These are phyloP conservation scores for Diplocarpon rosae DNA, from an alignment of 2,329 filamentous ascomycete genomes.

Conservation along the genomic window DNA sequence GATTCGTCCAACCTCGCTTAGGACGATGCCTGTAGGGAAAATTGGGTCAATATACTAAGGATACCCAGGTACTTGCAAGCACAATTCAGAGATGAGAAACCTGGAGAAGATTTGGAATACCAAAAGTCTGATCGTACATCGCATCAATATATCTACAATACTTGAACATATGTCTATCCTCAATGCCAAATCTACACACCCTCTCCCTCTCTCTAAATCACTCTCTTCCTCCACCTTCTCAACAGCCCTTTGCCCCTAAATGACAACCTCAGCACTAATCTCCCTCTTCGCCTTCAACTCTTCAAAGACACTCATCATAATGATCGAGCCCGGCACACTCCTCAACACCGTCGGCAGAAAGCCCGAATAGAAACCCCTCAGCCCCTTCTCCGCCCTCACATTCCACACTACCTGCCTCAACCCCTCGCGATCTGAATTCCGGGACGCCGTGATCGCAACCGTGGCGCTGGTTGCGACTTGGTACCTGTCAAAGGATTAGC, in stretches of 20 bases:
- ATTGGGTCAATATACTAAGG: too few species aligned
- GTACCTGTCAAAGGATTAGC: constrained; percentile 1
- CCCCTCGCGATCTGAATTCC: constrained; percentile 12
- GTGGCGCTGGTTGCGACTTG: constrained; percentile 17
- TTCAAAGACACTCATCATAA: constrained; percentile 19
- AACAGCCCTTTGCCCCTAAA: neutral
- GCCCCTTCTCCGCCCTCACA: constrained; percentile 14
- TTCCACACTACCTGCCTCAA: constrained; percentile 14
- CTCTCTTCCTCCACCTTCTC: neutral
- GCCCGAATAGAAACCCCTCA: constrained; percentile 15
- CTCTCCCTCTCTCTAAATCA: too few species aligned
- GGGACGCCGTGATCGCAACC: constrained; percentile 9
- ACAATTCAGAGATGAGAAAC: too few species aligned
- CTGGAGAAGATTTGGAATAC: too few species aligned
- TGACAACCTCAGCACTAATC: neutral
- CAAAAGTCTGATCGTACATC: too few species aligned
- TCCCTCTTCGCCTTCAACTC: constrained; percentile 14
- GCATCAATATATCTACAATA: too few species aligned
- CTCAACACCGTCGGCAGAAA: constrained; percentile 13
- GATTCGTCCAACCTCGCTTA: too few species aligned
- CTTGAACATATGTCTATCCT: neutral
- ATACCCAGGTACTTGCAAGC: too few species aligned
- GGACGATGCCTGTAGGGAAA: too few species aligned
- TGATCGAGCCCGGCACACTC: constrained; percentile 16
- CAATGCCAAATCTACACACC: neutral